Evolutionary conservation across 305 asterid genomes (phyloP), one percentile per base, ranked within the genome.

Genomic region (Ruellia speciosa): DNA sequence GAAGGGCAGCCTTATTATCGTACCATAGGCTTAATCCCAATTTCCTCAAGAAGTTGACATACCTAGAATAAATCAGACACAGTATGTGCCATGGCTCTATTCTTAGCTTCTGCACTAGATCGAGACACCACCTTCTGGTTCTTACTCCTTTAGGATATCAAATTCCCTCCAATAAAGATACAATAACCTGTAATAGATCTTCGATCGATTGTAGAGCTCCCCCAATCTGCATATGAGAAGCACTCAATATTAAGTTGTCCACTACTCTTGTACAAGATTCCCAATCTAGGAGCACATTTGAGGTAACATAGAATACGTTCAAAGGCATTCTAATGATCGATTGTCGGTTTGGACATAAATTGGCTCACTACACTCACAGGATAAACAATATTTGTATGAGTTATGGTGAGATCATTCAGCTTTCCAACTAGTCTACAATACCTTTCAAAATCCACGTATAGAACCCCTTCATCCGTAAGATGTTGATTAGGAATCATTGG

Each of bases 211-310:
- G n/a, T n/a, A n/a, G n/a, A n/a, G n/a, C n/a, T n/a, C n/a, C n/a
- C n/a, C n/a, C n/a, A n/a, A n/a, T n/a, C n/a, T n/a, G 2, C 40
- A 52, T 19, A n/a, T 28, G 56, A 11, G 34, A 41, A 34, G 2
- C 47, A 14, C 19, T n/a, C 15, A 54, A 17, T 50, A 7, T 39
- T 3, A 13, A 35, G 48, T 65, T 66, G 47, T 41, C 69, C 47
- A 41, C 14, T 7, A 83, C 92, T 33, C 8, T 33, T 33, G 37
- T 33, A 33, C 37, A 8, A 33, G 4, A 33, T 3, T 8, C 37
- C 37, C 8, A 3, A 33, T 33, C 37, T 8, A 3, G 37, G 6
- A 33, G 37, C 8, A 8, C 37, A 4, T 33, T 33, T 33, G 4
- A 33, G n/a, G n/a, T n/a, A n/a, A n/a, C n/a, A 33, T 33, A 33